These are phyloP conservation scores for Hanseniaspora pseudoguilliermondii DNA, from an alignment of 805 yeast genomes.

Conservation along the genomic window DNA sequence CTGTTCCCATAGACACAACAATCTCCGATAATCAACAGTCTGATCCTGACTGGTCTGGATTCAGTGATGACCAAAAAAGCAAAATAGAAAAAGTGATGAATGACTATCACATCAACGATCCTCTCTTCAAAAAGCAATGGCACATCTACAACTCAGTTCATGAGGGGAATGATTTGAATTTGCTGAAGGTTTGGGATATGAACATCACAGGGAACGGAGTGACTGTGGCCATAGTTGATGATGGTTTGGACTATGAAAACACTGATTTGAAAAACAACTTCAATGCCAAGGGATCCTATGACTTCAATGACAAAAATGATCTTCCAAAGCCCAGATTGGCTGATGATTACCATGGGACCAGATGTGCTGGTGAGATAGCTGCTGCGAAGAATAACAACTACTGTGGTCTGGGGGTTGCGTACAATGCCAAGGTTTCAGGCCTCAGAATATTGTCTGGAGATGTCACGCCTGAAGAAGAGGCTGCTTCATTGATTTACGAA, in stretches of 20 bases:
- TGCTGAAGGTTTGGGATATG: slow-evolving; percentile 69
- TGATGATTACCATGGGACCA: slow-evolving; percentile 89
- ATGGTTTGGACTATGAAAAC: slow-evolving; percentile 77
- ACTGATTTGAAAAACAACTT: slow-evolving; percentile 61
- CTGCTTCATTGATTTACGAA: slow-evolving; percentile 70
- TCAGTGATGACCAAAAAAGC: slow-evolving; percentile 18
- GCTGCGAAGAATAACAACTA: slow-evolving; percentile 65
- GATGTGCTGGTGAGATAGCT: slow-evolving; percentile 97
- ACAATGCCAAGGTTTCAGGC: slow-evolving; percentile 73
- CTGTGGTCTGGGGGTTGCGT: slow-evolving; percentile 98
- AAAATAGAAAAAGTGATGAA: slow-evolving; percentile 28
- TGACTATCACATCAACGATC: slow-evolving; percentile 57
- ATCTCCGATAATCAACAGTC: slow-evolving; percentile 41
- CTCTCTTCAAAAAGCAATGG: slow-evolving; percentile 79
- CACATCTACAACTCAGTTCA: slow-evolving; percentile 63
- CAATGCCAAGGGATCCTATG: slow-evolving; percentile 77
- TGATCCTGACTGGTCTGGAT: slow-evolving; percentile 19
- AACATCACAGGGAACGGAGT: slow-evolving; percentile 72
- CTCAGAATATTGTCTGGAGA: slow-evolving; percentile 74
- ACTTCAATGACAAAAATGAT: slow-evolving; percentile 63
- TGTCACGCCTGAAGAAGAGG: slow-evolving; percentile 79
- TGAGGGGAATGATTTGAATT: slow-evolving; percentile 79
- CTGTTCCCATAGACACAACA: slow-evolving; percentile 35
- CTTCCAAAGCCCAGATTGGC: slow-evolving; percentile 67
- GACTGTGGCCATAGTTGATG: slow-evolving; percentile 83